Conservation (phyloP, 345 rosid genomes). For the Salix caprea region DNA sequence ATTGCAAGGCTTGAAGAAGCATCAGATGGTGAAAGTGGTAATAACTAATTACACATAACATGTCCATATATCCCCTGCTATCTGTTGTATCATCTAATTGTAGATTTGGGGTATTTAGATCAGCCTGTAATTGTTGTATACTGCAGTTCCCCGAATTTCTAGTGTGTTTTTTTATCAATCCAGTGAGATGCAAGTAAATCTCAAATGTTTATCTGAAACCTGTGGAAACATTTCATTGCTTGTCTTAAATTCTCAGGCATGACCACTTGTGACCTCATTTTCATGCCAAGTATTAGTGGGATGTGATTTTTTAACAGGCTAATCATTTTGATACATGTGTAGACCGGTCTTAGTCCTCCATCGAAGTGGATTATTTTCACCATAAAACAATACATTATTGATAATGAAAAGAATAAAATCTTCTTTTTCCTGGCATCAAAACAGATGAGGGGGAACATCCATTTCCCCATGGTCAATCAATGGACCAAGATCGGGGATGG, state of each 20-base stretch:
- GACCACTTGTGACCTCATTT: background rate
- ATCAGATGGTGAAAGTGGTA: conserved; percentile 98
- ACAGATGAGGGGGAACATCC: conserved; percentile 40
- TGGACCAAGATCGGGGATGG: conserved; percentile 35
- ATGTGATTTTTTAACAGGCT: background rate
- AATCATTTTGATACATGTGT: background rate
- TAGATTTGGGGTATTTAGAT: conserved; percentile 26
- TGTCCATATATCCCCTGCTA: conserved; percentile 28
- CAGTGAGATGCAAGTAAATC: background rate
- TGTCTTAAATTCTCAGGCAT: background rate
- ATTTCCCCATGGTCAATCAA: conserved; percentile 27
- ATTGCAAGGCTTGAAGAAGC: conserved; percentile 90
- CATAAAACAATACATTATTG: background rate
- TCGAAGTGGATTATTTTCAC: background rate
- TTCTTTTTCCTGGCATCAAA: conserved; percentile 22
- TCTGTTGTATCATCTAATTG: conserved; percentile 30
- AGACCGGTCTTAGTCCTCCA: background rate
- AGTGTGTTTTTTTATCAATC: conserved; percentile 1
- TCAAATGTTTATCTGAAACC: background rate
- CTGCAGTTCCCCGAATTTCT: conserved; percentile 13
- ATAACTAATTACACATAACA: conserved; percentile 55
- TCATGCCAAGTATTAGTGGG: background rate
- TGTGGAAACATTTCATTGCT: background rate
- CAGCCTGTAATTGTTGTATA: conserved; percentile 26
- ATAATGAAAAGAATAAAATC: conserved; percentile 17